These are phyloP conservation scores for Saussurea involucrata DNA, from an alignment of 129 eudicot genomes.

Conservation along the genomic window DNA sequence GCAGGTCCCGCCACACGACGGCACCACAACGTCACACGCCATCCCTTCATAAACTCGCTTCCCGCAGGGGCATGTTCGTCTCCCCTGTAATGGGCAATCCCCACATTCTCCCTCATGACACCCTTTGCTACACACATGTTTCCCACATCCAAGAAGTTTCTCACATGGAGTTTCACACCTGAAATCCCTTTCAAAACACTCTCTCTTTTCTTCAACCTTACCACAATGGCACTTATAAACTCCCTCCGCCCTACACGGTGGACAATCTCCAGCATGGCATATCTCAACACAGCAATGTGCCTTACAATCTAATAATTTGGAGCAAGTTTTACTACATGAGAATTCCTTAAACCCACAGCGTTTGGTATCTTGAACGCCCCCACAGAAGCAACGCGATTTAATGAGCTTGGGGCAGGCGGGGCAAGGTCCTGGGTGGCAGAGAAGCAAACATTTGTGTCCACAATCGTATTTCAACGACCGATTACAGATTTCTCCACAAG, in stretches of 20 bases:
- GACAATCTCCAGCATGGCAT: slow-evolving; percentile 82
- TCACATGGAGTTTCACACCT: slow-evolving; percentile 67
- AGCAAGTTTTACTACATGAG: slow-evolving; percentile 62
- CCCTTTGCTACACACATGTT: slow-evolving; percentile 75
- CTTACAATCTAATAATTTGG: slow-evolving; percentile 59
- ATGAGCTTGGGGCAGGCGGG: slow-evolving; percentile 95
- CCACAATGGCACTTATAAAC: slow-evolving; percentile 69
- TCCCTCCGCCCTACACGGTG: slow-evolving; percentile 63
- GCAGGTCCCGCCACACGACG: slow-evolving; percentile 90
- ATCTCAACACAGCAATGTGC: slow-evolving; percentile 65
- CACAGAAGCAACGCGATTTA: slow-evolving; percentile 68
- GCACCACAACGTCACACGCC: slow-evolving; percentile 83
- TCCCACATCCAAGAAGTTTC: slow-evolving; percentile 71
- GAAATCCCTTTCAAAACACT: slow-evolving; percentile 69
- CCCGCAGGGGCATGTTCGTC: slow-evolving; percentile 82
- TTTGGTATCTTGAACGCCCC: slow-evolving; percentile 58
- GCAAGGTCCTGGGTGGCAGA: slow-evolving; percentile 97
- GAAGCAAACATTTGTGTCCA: slow-evolving; percentile 77
- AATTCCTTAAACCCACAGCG: slow-evolving; percentile 93
- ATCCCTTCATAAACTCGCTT: slow-evolving; percentile 79
- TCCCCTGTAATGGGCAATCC: slow-evolving; percentile 77
- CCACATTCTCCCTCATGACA: slow-evolving; percentile 90
- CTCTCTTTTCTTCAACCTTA: slow-evolving; percentile 57
- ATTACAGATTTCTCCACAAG: slow-evolving; percentile 87
- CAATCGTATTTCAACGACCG: slow-evolving; percentile 57